Conservation (phyloP, 305 asterid genomes). For the Plantago coronopus region DNA sequence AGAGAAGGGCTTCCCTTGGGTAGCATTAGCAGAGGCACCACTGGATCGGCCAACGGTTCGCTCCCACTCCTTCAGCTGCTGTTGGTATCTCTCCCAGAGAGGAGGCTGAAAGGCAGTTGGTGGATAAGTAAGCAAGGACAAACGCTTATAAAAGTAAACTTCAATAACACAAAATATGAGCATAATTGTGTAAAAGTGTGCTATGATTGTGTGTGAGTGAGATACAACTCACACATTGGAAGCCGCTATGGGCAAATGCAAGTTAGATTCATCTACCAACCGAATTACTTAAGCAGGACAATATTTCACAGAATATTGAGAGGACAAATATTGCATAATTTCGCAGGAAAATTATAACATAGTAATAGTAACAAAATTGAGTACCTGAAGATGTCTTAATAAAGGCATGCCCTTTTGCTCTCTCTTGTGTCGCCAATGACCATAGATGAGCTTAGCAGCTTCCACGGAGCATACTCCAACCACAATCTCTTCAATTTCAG, state of each 20-base stretch:
- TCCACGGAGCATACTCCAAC: slow-evolving; percentile 48
- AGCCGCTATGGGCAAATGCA: background rate
- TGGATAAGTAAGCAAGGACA: background rate
- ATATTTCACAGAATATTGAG: slow-evolving; percentile 9
- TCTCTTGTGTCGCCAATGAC: slow-evolving; percentile 80
- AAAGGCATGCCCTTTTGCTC: slow-evolving; percentile 76
- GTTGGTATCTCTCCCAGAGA: slow-evolving; percentile 83
- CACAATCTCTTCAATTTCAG: slow-evolving; percentile 65
- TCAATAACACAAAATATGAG: background rate
- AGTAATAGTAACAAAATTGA: background rate
- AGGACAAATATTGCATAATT: slow-evolving; percentile 2
- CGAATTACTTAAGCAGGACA: no score
- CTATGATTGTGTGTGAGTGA: no score
- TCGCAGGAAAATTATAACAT: background rate
- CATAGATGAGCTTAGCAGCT: slow-evolving; percentile 53
- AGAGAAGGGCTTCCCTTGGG: slow-evolving; percentile 46
- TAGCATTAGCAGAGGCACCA: slow-evolving; percentile 38
- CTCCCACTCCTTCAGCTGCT: slow-evolving; percentile 88
- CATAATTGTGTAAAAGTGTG: no score
- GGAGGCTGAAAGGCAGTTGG: slow-evolving; percentile 65
- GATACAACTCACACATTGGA: slow-evolving; percentile 6
- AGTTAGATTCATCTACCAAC: background rate
- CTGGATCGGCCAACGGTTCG: slow-evolving; percentile 46
- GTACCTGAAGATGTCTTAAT: slow-evolving; percentile 90
- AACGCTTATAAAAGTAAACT: background rate